phyloP scores from a whole-genome alignment of 2,329 filamentous ascomycete genomes.

The Colletotrichum paranaense region DNA sequence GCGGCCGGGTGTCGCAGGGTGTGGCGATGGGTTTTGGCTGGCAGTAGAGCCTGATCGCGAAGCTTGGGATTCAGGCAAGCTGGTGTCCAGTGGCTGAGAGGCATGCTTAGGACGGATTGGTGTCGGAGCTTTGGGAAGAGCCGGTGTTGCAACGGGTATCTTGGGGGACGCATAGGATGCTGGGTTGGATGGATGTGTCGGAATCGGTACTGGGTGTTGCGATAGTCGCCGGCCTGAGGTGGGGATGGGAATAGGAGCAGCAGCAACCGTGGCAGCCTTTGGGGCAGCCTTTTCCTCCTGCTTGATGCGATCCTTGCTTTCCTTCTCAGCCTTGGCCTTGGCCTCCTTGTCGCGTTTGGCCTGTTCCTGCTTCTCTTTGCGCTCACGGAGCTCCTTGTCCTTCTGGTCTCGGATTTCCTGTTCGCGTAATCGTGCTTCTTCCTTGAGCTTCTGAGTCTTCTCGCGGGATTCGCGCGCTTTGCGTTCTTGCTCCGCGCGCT shows the following conservation, averaged over 20 bases:
- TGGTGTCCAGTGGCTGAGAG: constrained; percentile 84
- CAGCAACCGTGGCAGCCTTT: constrained; percentile 52
- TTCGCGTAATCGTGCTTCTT: constrained; percentile 84
- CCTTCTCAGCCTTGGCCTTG: constrained; percentile 46
- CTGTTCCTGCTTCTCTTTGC: constrained; percentile 69
- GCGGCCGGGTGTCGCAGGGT: constrained; percentile 72
- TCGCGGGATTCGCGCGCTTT: constrained; percentile 72
- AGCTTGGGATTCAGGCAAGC: constrained; percentile 75
- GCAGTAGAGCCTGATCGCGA: constrained; percentile 69
- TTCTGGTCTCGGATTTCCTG: constrained; percentile 79
- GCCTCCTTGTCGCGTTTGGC: constrained; percentile 66
- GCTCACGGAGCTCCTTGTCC: constrained; percentile 69
- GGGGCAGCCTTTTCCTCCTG: constrained; percentile 52
- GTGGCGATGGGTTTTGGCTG: constrained; percentile 70
- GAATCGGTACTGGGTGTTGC: constrained; percentile 56
- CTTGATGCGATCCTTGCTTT: constrained; percentile 54
- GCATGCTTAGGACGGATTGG: constrained; percentile 80
- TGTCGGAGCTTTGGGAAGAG: constrained; percentile 83
- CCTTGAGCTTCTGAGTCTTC: constrained; percentile 85
- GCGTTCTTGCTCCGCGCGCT: constrained; percentile 85
- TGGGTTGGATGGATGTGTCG: constrained; percentile 65
- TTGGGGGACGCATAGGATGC: constrained; percentile 80
- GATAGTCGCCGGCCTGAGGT: constrained; percentile 51
- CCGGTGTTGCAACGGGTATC: constrained; percentile 81
- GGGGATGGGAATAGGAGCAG: constrained; percentile 51